Conservation (phyloP, 1,284 basidiomycete genomes). For the Ceratobasidium sp. region DNA sequence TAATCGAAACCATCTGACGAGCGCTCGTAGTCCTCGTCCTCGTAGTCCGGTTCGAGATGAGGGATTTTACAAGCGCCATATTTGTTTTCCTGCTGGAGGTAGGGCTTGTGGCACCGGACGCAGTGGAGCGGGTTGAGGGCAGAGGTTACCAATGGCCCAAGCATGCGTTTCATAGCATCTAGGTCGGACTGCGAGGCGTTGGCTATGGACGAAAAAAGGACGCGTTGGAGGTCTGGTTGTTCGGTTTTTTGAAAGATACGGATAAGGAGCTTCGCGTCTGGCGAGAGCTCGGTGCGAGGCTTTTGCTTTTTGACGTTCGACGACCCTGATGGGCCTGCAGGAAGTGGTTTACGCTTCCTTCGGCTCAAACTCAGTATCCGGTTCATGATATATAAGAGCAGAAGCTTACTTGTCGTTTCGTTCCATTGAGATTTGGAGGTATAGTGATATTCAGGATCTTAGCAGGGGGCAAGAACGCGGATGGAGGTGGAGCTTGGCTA, state of each 20-base stretch:
- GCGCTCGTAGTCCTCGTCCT: neutral
- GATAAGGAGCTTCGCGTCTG: neutral
- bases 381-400: no score
- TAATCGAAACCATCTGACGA: neutral
- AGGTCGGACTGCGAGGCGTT: neutral
- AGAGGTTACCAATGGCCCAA: neutral
- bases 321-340: no score
- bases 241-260: neutral
- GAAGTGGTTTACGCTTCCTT: no score
- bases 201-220: neutral
- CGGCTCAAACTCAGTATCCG: no score
- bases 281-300: neutral
- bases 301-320: neutral
- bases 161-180: neutral
- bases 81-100: neutral
- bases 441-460: no score
- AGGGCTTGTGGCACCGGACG: neutral
- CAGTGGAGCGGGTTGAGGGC: neutral
- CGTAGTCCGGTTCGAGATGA: neutral
- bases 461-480: no score
- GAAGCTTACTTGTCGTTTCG: no score
- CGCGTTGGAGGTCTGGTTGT: neutral
- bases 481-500: no score
- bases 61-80: neutral
- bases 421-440: no score